A percentile compares a stretch with the other conserved stretches of the same genome.
These are phyloP conservation scores for Salvia splendens DNA, from an alignment of 257 asterid species.

Conservation along the genomic window DNA sequence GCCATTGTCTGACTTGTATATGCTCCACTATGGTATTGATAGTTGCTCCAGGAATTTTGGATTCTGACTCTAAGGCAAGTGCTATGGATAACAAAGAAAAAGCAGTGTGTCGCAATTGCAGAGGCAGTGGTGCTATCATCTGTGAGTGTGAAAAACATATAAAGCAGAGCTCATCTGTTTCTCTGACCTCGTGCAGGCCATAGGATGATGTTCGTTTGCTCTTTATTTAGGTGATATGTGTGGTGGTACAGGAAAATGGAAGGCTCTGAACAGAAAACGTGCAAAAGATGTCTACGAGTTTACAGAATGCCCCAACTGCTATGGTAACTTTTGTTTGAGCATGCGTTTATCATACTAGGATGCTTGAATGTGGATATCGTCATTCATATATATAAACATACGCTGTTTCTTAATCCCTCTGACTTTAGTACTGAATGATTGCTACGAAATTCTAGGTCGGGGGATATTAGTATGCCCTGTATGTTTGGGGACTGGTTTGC, in stretches of 20 bases:
- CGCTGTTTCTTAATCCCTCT: background rate
- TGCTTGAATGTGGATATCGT: background rate
- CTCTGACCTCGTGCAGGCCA: constrained; percentile 25
- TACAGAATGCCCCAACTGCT: constrained; percentile 98
- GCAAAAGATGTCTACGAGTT: constrained; percentile 96
- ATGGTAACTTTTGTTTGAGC: constrained; percentile 49
- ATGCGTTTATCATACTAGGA: background rate
- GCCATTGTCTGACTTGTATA: constrained; percentile 71
- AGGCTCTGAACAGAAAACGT: constrained; percentile 91
- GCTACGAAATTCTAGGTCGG: constrained; percentile 44
- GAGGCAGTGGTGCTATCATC: constrained; percentile 89
- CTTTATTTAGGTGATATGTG: constrained; percentile 98
- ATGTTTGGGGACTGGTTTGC: constrained; percentile 90
- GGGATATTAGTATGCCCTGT: constrained; percentile 95
- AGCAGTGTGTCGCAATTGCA: constrained; percentile 79
- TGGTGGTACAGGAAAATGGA: constrained; percentile 99
- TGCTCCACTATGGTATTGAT: constrained; percentile 68
- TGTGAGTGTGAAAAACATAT: constrained; percentile 51
- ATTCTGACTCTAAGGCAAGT: constrained; percentile 49
- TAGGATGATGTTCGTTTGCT: constrained; percentile 46
- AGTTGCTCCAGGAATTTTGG: constrained; percentile 42
- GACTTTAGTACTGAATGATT: background rate
- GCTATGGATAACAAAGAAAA: constrained; percentile 68
- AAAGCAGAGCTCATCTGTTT: constrained; percentile 7
- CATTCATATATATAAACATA: no score